Base-by-base conservation (phyloP, 305 asterid species). In the Withania somnifera region DNA sequence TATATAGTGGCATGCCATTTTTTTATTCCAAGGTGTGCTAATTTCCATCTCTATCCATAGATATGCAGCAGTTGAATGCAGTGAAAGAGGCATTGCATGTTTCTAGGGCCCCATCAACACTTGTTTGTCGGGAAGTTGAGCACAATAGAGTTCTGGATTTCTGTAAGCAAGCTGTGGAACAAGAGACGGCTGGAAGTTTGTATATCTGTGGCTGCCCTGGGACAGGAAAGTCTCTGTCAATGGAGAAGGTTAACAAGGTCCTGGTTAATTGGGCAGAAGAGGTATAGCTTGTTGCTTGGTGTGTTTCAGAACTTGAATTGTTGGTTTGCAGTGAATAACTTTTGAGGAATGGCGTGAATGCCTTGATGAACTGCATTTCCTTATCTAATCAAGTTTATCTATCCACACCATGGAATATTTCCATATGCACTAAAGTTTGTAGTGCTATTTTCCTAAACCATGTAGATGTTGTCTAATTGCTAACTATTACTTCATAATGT, bases 181-280 rank as follows among this genome's bases (percentile, higher is more conserved):
- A 86, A 82, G 93, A 88, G 84, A 92, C 88, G 84, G 94, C 97
- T 77, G 97, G 94, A 71, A 93, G 99, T 87, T 85, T 96, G 88
- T 96, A 94, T 84, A 80, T 89, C 10, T 94, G 95, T 86, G 99
- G 99, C 38, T 93, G 98, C 83, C 99, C 99, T 7, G 99, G 99
- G 80, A 96, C 99, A n/a, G 98, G 99, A 84, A 96, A 96, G 85
- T 90, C 99, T 1, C 80, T 96, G 60, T 90, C 94, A 50, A 89
- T 94, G 93, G 98, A 91, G 81, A 93, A 89, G 83, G 90, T 94
- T 40, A 88, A 89, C 85, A 88, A 80, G 83, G 86, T 22, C 83
- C 90, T 96, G 58, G 83, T 84, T 28, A 85, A 84, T 81, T 96
- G 99, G 99, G 95, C 95, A 61, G 84, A 91, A 76, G 92, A 90